Percentiles rank a stretch among this genome's conserved stretches.
phyloP scores from a whole-genome alignment of 1,284 basidiomycete genomes.

The Marasmius oreades region DNA sequence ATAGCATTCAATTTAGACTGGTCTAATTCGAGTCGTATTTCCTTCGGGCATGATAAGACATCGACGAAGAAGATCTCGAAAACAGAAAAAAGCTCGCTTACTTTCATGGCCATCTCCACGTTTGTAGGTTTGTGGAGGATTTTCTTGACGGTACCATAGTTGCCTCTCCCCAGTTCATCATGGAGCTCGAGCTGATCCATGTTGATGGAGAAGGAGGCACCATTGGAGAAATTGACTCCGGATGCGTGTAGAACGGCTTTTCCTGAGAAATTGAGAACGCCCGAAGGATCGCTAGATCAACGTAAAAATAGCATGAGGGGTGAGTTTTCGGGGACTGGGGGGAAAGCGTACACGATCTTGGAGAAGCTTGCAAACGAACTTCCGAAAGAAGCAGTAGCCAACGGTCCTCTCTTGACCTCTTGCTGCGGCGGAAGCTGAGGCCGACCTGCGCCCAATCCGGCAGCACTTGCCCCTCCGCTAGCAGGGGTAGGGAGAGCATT shows the following conservation, averaged over 20 bases:
- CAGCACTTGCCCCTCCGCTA: conserved; percentile 52
- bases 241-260: conserved; percentile 92
- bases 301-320: conserved; percentile 5
- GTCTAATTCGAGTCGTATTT: conserved; percentile 97
- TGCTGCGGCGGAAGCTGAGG: conserved; percentile 37
- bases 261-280: conserved; percentile 88
- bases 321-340: conserved; percentile 11
- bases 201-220: conserved; percentile 91
- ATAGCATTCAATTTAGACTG: conserved; percentile 93
- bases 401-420: conserved; percentile 38
- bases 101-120: conserved; percentile 99
- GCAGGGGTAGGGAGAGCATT: conserved; percentile 31
- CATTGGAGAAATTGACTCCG: conserved; percentile 94
- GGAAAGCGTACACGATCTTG: conserved; percentile 81
- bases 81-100: conserved; percentile 31
- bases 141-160: conserved; percentile 97
- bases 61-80: conserved; percentile 1
- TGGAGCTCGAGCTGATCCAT: conserved; percentile 92
- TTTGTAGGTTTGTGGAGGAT: conserved; percentile 93
- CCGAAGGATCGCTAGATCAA: conserved; percentile 83
- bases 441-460: conserved; percentile 70
- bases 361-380: conserved; percentile 92
- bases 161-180: conserved; percentile 93
- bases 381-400: conserved; percentile 29
- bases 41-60: conserved; percentile 46